Evolutionary conservation across 2,329 filamentous ascomycete species (phyloP).

Genomic region (Neonectria punicea): DNA sequence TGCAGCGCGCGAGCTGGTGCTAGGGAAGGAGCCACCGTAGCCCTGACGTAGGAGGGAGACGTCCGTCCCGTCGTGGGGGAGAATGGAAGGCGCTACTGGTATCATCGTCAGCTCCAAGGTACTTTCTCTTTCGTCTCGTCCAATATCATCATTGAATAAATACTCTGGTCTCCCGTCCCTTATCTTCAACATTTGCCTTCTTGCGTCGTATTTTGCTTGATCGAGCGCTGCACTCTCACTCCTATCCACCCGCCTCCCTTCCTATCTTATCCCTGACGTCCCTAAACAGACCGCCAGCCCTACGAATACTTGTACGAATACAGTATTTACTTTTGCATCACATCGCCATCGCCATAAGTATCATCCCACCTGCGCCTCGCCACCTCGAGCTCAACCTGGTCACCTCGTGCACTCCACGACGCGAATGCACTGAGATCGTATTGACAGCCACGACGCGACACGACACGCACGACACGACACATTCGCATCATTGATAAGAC

Average conservation of each 20-base stretch:
- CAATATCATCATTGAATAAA: conserved; percentile 10
- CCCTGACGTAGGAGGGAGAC: conserved; percentile 35
- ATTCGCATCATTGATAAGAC: conserved; percentile 4
- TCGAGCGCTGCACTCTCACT: not conserved
- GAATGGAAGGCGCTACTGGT: conserved; percentile 28
- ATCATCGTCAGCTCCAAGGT: not conserved
- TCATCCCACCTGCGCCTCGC: conserved; percentile 17
- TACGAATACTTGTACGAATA: not conserved
- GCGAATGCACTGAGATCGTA: conserved; percentile 5
- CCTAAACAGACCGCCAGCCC: conserved; percentile 1
- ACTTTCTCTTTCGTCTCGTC: conserved; percentile 5
- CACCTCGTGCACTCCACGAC: conserved; percentile 6
- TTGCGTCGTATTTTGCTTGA: not conserved
- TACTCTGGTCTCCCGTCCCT: not conserved
- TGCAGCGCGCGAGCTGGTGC: not conserved
- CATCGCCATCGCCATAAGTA: conserved; percentile 16
- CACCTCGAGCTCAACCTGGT: conserved; percentile 17
- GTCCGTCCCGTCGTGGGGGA: not conserved
- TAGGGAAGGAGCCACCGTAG: conserved; percentile 28
- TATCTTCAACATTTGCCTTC: not conserved
- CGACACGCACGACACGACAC: conserved; percentile 8
- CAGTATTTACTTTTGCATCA: not conserved
- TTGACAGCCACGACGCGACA: not conserved
- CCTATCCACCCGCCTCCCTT: not conserved
- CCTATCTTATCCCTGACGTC: not conserved